Percentiles rank a stretch among this genome's conserved stretches.
phyloP scores from a whole-genome alignment of 73 alveolate genomes.

The Breviolum minutum region DNA sequence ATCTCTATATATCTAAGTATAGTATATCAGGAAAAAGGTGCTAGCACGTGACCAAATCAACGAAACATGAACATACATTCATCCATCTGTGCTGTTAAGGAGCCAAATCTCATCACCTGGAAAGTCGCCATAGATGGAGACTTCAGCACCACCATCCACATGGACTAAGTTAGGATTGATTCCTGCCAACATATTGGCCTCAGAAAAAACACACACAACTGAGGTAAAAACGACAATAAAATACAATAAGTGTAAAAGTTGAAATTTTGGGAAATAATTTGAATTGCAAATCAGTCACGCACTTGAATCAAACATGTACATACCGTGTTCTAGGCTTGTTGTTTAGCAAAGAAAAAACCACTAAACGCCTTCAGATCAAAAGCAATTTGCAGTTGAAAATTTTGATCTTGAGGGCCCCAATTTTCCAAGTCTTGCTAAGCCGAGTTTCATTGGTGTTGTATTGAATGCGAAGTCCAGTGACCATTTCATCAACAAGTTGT shows the following conservation, averaged over 20 bases:
- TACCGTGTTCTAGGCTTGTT: background rate
- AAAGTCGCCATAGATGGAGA: conserved; percentile 69
- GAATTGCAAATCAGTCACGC: too few relatives aligned
- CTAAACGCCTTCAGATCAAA: background rate
- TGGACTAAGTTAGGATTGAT: conserved; percentile 65
- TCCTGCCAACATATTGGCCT: conserved; percentile 58
- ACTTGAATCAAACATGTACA: too few relatives aligned
- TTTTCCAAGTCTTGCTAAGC: background rate
- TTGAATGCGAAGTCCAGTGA: conserved; percentile 27
- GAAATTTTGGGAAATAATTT: too few relatives aligned
- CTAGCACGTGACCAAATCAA: too few relatives aligned
- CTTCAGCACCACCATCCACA: conserved; percentile 75
- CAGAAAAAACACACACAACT: background rate
- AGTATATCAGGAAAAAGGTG: too few relatives aligned
- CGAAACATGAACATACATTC: too few relatives aligned
- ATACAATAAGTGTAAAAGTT: too few relatives aligned
- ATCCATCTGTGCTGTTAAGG: background rate
- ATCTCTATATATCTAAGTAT: too few relatives aligned
- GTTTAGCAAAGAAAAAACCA: background rate
- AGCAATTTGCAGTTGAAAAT: too few relatives aligned
- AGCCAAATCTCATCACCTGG: conserved; percentile 51
- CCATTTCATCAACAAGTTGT: conserved; percentile 41
- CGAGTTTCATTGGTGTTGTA: conserved; percentile 46
- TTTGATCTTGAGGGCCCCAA: background rate
- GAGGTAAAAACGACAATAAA: too few relatives aligned